phyloP scores from a whole-genome alignment of 1,139 yeast species.

The Saccharomyces hybrid region DNA sequence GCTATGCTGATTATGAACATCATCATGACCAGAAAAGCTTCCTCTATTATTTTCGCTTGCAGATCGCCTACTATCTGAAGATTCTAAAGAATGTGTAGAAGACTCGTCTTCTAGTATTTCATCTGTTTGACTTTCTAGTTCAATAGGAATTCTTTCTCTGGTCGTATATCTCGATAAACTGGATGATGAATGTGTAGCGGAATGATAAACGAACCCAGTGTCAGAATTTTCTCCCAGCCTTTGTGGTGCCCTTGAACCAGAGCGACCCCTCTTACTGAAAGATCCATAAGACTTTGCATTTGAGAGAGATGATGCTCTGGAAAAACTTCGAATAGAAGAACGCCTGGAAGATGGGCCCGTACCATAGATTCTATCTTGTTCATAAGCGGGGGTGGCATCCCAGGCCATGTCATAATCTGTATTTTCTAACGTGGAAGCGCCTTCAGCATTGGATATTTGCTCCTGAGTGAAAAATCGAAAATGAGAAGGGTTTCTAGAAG shows the following conservation, averaged over 20 bases:
- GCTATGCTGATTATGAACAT: conserved; percentile 19
- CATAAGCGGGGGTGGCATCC: conserved; percentile 46
- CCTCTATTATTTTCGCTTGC: conserved; percentile 21
- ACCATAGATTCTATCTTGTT: conserved; percentile 34
- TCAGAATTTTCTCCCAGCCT: neutral
- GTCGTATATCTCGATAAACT: conserved; percentile 34
- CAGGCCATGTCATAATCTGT: conserved; percentile 59
- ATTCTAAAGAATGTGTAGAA: conserved; percentile 12
- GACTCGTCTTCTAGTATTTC: conserved; percentile 17
- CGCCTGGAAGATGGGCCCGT: conserved; percentile 25
- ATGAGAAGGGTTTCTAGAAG: conserved; percentile 30
- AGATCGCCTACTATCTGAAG: conserved; percentile 10
- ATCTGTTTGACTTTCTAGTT: conserved; percentile 30
- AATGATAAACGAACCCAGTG: conserved; percentile 1
- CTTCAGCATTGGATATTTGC: conserved; percentile 80
- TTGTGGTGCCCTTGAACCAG: neutral
- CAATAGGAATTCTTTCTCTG: conserved; percentile 39
- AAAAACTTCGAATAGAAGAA: conserved; percentile 20
- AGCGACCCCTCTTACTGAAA: conserved; percentile 1
- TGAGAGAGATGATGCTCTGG: conserved; percentile 10
- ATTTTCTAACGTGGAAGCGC: conserved; percentile 63
- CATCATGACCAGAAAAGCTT: conserved; percentile 20
- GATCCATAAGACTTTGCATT: conserved; percentile 4
- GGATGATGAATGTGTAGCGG: conserved; percentile 31
- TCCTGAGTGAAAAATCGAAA: conserved; percentile 78